Conservation (phyloP, 352 stramenopile genomes). For the Aphanomyces cochlioides region DNA sequence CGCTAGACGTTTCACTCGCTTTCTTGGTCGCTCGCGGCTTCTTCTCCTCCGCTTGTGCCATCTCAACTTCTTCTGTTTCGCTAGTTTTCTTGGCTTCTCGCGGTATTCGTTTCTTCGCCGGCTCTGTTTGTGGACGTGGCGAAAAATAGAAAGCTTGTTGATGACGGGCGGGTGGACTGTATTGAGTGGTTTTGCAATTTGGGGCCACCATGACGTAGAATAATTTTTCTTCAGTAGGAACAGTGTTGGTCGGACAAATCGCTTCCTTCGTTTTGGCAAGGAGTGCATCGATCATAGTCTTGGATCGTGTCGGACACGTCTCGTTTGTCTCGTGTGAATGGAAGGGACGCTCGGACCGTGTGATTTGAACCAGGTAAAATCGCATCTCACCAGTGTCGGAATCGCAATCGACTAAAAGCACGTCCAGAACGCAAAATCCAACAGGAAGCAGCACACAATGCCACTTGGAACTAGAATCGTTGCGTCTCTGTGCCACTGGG, state of each 20-base stretch:
- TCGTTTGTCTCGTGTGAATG: not conserved
- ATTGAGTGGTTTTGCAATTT: not conserved
- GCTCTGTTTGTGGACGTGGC: not conserved
- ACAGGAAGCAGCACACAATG: not conserved
- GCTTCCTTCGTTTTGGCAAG: not conserved
- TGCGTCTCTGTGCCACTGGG: too few species aligned
- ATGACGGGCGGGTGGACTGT: not conserved
- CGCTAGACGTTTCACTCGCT: too few species aligned
- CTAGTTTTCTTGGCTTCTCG: too few species aligned
- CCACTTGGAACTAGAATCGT: not conserved
- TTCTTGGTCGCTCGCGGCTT: too few species aligned
- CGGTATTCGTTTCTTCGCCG: too few species aligned
- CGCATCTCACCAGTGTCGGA: not conserved
- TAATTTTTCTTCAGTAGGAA: not conserved
- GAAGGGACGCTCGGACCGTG: not conserved
- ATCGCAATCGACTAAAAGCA: constrained; percentile 1
- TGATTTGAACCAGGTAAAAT: constrained; percentile 1
- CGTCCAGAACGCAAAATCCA: constrained; percentile 3
- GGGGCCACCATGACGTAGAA: not conserved
- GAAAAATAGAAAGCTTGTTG: not conserved
- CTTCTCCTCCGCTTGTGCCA: too few species aligned
- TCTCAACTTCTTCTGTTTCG: too few species aligned
- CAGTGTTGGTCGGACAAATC: not conserved
- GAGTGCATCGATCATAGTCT: not conserved
- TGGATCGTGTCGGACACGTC: not conserved